Evolutionary conservation across 768 basidiomycete genomes (phyloP).

Genomic region (Lyophyllum semitale): DNA sequence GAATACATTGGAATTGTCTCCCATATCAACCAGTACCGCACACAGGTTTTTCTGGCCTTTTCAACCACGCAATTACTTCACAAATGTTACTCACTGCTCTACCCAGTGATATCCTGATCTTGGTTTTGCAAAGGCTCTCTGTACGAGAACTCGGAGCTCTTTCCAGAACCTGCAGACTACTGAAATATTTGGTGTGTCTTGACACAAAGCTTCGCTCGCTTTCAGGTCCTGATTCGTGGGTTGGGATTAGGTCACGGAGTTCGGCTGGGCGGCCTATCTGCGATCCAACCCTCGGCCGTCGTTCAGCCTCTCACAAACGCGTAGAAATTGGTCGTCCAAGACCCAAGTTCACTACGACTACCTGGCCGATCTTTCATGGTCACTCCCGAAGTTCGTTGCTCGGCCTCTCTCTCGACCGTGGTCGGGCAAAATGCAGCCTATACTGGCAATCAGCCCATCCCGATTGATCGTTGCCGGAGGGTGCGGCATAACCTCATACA

Average conservation of each 20-base stretch:
- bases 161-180: conserved; percentile 37
- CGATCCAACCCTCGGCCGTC: conserved; percentile 56
- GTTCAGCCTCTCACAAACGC: conserved; percentile 46
- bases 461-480: conserved; percentile 67
- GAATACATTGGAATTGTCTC: not conserved
- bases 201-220: not conserved
- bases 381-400: conserved; percentile 51
- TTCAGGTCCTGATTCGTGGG: not conserved
- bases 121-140: conserved; percentile 48
- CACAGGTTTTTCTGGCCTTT: not conserved
- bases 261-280: conserved; percentile 60
- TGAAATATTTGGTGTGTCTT: conserved; percentile 47
- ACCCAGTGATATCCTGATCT: conserved; percentile 58
- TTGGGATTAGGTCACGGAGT: conserved; percentile 51
- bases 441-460: conserved; percentile 54
- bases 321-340: conserved; percentile 44
- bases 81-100: conserved; percentile 34
- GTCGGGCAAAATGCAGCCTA: conserved; percentile 55
- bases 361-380: conserved; percentile 59
- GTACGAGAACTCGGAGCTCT: conserved; percentile 44
- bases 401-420: conserved; percentile 65
- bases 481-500: conserved; percentile 55
- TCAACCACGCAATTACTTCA: not conserved
- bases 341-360: conserved; percentile 50
- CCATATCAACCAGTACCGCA: not conserved